Evolutionary conservation across 805 yeast species (phyloP), one percentile per base, ranked within the genome.

Genomic region (Starmerella sirachaensis): DNA sequence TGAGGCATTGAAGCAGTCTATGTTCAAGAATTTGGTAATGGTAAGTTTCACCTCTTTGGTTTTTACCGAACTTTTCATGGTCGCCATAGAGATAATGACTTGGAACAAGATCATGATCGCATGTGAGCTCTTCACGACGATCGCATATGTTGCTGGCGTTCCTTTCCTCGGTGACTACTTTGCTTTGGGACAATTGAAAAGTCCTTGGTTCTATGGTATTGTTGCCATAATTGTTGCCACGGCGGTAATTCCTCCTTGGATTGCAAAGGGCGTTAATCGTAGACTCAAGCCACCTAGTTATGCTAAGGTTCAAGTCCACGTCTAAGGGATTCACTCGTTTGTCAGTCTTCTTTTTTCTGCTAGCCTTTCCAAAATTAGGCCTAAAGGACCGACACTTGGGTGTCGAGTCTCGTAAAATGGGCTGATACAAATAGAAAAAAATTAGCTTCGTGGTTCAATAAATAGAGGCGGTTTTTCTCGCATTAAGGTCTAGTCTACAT

Each of bases 141-240:
- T 67, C 17, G 54, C 78, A 18, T 91, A 73, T 57, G 56, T 83
- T 32, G 76, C 71, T 1, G 78, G 93, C 7, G 64, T 91, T 14
- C 98, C 99, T 17, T 74, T 86, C 44, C 67, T 91, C 35, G 60
- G 70, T 1, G 97, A 88, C n/a, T 91, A 91, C 56, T 93, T 78
- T 55, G 83, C 85, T 46, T 61, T 88, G 40, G 57, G 53, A 2
- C 82, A 74, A 56, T 69, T 83, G 49, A 51, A 64, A 4, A 66
- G 77, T 2, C 57, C 74, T 1, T 53, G 64, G 6, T 86, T 78
- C 55, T 62, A 66, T 40, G 84, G 93, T 79, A 86, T 81, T 54
- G 58, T 72, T 6, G 58, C 67, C 2, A 62, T 78, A 7, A 76
- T 82, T 10, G 60, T 86, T 28, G 65, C 73, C 0, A 62, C 82